These are phyloP conservation scores for Coemansia sp. DNA, from an alignment of 192 early-diverging fungal species.

Conservation along the genomic window DNA sequence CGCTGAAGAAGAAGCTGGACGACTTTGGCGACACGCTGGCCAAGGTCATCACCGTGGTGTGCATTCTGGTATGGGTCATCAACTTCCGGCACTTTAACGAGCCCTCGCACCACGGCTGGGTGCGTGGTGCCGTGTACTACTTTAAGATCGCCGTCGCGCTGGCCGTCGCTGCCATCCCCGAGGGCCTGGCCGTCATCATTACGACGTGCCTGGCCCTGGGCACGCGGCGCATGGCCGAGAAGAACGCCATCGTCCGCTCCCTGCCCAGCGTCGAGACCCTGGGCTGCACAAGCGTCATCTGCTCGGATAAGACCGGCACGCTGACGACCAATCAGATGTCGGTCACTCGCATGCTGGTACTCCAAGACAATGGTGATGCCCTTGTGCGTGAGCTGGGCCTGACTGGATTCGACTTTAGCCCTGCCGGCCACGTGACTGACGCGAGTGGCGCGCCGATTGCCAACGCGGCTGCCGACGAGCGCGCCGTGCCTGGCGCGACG, in stretches of 20 bases:
- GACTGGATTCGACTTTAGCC: slow-evolving; percentile 86
- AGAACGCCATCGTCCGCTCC: slow-evolving; percentile 94
- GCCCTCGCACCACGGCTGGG: slow-evolving; percentile 84
- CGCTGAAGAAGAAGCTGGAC: slow-evolving; percentile 92
- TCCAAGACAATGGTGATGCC: not conserved
- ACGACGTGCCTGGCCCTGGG: slow-evolving; percentile 98
- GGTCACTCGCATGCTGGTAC: slow-evolving; percentile 66
- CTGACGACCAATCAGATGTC: slow-evolving; percentile 99
- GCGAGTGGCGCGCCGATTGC: slow-evolving; percentile 54
- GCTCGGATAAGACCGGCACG: slow-evolving; percentile 99
- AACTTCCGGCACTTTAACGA: slow-evolving; percentile 98
- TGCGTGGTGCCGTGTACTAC: slow-evolving; percentile 96
- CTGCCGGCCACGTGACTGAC: slow-evolving; percentile 68
- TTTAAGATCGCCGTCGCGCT: slow-evolving; percentile 99
- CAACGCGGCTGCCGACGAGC: slow-evolving; percentile 60
- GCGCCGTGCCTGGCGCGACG: slow-evolving; percentile 72
- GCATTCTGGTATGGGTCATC: slow-evolving; percentile 97
- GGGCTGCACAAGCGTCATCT: slow-evolving; percentile 96
- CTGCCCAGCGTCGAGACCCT: slow-evolving; percentile 94
- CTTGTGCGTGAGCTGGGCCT: slow-evolving; percentile 71
- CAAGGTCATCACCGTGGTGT: slow-evolving; percentile 63
- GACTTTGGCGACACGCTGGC: slow-evolving; percentile 92
- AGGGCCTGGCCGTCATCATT: slow-evolving; percentile 98
- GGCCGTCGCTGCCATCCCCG: slow-evolving; percentile 98
- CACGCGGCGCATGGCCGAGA: slow-evolving; percentile 95